Evolutionary conservation across 129 eudicot species (phyloP).

Genomic region (sunflower (Helianthus annuus)): HanXRQr2.0-SUNRISE NC_035443.2:1770557-1771056

Average conservation of each 20-base stretch:
- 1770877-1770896: slow-evolving; percentile 90
- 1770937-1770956: slow-evolving; percentile 61
- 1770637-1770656: too few species aligned
- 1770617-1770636: too few species aligned
- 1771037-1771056: slow-evolving; percentile 1
- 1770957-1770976: slow-evolving; percentile 72
- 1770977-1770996: slow-evolving; percentile 54
- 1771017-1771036: slow-evolving; percentile 51
- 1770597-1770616: too few species aligned
- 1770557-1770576: too few species aligned
- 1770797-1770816: slow-evolving; percentile 68
- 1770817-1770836: slow-evolving; percentile 74
- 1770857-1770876: slow-evolving; percentile 64
- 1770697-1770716: too few species aligned
- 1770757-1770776: too few species aligned
- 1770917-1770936: slow-evolving; percentile 69
- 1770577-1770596: too few species aligned
- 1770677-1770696: background rate
- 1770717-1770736: too few species aligned
- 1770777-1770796: slow-evolving; percentile 18
- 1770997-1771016: slow-evolving; percentile 53
- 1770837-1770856: slow-evolving; percentile 60
- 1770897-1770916: slow-evolving; percentile 87
- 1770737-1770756: too few species aligned
- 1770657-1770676: too few species aligned